phyloP scores from a whole-genome alignment of 306 rosid genomes.

The Heteromeles arbutifolia region DNA sequence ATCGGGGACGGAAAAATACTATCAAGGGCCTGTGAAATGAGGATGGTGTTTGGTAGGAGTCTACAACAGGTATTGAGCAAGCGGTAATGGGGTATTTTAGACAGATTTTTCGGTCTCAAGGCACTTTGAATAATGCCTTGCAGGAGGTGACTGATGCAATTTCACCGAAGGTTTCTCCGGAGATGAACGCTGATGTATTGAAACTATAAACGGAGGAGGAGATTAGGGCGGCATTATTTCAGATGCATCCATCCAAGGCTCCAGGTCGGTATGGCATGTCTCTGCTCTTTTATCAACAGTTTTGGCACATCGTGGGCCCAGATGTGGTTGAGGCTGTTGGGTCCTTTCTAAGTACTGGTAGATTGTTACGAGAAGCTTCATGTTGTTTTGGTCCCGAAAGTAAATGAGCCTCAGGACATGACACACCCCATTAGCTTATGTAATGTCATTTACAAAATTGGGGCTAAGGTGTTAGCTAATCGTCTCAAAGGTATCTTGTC shows the following conservation, averaged over 20 bases:
- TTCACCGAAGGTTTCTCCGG: too few relatives aligned
- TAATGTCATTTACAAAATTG: too few relatives aligned
- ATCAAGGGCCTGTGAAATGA: neutral
- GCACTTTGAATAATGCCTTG: too few relatives aligned
- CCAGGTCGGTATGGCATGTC: neutral
- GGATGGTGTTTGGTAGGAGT: neutral
- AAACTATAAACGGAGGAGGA: too few relatives aligned
- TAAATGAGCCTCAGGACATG: neutral
- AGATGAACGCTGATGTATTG: too few relatives aligned
- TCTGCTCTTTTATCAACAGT: neutral
- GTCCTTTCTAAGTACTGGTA: neutral
- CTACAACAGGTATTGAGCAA: neutral
- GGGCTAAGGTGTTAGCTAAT: neutral
- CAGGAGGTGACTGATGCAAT: too few relatives aligned
- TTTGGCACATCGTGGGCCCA: neutral
- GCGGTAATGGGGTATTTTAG: too few relatives aligned
- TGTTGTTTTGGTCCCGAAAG: too few relatives aligned
- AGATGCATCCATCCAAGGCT: neutral
- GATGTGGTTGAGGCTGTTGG: fast-evolving
- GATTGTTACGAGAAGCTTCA: too few relatives aligned
- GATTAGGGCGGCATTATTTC: neutral
- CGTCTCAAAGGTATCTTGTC: neutral
- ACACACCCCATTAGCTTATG: neutral
- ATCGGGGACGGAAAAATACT: neutral
- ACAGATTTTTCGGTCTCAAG: too few relatives aligned